A percentile compares a stretch with the other conserved stretches of the same genome.
These are phyloP conservation scores for Pyrus pyrifolia DNA, from an alignment of 306 rosid species.

Conservation along the genomic window DNA sequence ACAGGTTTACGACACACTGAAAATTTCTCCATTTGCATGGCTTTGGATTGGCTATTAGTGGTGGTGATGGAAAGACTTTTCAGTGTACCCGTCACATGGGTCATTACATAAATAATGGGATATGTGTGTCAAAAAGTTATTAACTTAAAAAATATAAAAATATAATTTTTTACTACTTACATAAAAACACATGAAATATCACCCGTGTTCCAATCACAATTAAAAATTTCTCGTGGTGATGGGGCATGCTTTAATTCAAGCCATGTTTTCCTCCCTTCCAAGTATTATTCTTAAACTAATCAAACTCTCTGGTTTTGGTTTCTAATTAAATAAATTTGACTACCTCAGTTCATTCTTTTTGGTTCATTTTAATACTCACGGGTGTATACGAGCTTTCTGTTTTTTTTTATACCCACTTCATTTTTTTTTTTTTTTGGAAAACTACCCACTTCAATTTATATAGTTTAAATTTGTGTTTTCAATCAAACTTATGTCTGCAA, in stretches of 20 bases:
- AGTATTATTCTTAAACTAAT: background rate
- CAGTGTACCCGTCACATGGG: no score
- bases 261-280: background rate
- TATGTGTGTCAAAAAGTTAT: no score
- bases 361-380: background rate
- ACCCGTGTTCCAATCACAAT: no score
- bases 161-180: no score
- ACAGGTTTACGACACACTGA: no score
- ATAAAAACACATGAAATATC: no score
- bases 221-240: background rate
- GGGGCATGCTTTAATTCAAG: background rate
- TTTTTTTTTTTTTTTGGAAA: no score
- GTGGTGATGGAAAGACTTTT: background rate
- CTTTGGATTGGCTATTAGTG: background rate
- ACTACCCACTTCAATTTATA: background rate
- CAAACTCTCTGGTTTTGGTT: background rate
- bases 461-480: background rate
- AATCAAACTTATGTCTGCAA: background rate
- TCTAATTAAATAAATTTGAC: background rate
- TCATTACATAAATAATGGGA: no score
- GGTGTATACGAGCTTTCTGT: background rate
- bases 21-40: background rate
- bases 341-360: background rate
- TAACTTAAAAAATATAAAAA: no score
- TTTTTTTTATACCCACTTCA: background rate